Evolutionary conservation across 1,284 basidiomycete genomes (phyloP), one percentile per base, ranked within the genome.

Genomic region (Mycena citricolor): DNA sequence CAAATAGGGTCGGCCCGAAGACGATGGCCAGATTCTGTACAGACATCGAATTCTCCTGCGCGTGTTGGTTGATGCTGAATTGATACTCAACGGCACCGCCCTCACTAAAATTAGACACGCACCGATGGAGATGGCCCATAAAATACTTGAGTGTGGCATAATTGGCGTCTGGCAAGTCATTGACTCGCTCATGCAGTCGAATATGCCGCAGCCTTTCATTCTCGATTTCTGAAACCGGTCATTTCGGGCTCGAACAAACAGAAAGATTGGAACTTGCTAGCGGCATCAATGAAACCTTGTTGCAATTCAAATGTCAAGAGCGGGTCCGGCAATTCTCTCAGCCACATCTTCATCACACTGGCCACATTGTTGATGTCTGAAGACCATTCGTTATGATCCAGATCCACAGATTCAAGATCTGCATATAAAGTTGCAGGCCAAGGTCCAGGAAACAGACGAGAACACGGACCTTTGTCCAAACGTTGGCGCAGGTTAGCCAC

Each of bases 111-210:
- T n/a, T 30, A 25, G 26, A 34, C 28, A 24, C 74, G 51, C 54
- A 93, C 90, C 79, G 83, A 70, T 97, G 79, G 49, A 99, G 68
- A 69, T 99, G 95, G 8, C 88, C 93, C 77, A 99, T 80, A 61
- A 99, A 87, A 65, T 81, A 97, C 64, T 98, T 98, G 42, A 99
- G 74, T 2, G 95, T 97, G 1, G 97, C 92, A 61, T 99, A 99
- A 66, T 99, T 97, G 11, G 97, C 81, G 68, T 99, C 95, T 4
- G 95, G 97, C 39, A 99, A 74, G 56, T 97, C 94, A 61, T 99
- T 99, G 37, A 99, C 94, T 40, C 90, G 83, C 63, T 99, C 95
- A 59, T 99, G 95, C 47, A 99, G 70, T 38, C 94, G 80, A 54
- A 98, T 97, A 60, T 98, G 94, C 51, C 94, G 79, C 54, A 97